phyloP scores from a whole-genome alignment of 106 monocot species.

The Agapanthus africanus region DNA sequence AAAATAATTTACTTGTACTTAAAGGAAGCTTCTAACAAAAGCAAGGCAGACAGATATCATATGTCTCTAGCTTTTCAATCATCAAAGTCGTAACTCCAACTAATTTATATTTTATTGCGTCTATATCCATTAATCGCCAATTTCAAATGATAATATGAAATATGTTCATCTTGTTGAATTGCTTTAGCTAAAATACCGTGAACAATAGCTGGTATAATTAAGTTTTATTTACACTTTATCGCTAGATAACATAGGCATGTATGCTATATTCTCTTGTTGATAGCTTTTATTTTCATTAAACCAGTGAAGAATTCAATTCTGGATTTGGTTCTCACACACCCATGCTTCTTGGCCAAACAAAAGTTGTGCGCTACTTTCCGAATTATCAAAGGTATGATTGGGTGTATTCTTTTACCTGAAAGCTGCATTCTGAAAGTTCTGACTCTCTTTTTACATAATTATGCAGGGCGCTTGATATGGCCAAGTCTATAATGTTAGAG shows the following conservation, averaged over 20 bases:
- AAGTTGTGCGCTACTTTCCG: slow-evolving; percentile 84
- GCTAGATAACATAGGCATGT: background rate
- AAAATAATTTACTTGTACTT: no score
- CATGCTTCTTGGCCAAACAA: slow-evolving; percentile 90
- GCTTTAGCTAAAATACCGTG: background rate
- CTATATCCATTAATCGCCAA: background rate
- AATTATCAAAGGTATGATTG: slow-evolving; percentile 59
- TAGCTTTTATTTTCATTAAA: background rate
- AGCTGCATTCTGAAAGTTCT: background rate
- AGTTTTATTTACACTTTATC: background rate
- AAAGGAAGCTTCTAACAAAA: no score
- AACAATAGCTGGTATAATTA: background rate
- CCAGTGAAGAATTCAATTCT: slow-evolving; percentile 85
- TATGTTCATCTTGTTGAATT: slow-evolving; percentile 1
- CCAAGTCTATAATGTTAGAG: slow-evolving; percentile 53
- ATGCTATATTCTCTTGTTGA: background rate
- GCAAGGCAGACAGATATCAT: no score
- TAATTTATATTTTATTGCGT: background rate
- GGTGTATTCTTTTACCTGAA: slow-evolving; percentile 3
- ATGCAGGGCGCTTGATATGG: slow-evolving; percentile 49
- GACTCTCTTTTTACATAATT: background rate
- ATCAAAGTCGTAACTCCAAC: no score
- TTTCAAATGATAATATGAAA: background rate
- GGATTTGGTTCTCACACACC: slow-evolving; percentile 95
- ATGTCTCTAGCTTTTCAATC: no score